Percentiles rank a stretch among this genome's conserved stretches.
phyloP scores from a whole-genome alignment of 2,329 filamentous ascomycete species.

The Aspergillus versicolor region DNA sequence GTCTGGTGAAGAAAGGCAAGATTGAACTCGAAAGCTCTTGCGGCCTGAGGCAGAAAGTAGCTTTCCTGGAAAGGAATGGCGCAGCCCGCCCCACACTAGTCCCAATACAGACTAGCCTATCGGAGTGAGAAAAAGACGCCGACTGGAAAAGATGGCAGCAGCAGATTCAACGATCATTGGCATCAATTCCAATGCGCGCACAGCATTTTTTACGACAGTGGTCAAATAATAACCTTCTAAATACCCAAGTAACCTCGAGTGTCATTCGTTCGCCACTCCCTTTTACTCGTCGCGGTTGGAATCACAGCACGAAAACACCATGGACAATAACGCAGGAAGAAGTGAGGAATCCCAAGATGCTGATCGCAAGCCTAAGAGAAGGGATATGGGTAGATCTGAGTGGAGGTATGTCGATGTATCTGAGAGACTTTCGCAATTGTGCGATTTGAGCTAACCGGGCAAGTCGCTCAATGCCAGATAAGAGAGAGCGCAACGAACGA shows the following conservation, averaged over 20 bases:
- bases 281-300: background rate
- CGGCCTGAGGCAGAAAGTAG: slow-evolving; percentile 1
- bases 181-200: slow-evolving; percentile 23
- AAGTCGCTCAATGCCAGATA: slow-evolving; percentile 54
- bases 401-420: slow-evolving; percentile 55
- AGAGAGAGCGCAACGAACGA: slow-evolving; percentile 52
- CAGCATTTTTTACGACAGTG: slow-evolving; percentile 20
- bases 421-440: background rate
- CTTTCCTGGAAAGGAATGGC: background rate
- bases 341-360: slow-evolving; percentile 28
- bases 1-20: background rate
- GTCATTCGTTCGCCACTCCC: background rate
- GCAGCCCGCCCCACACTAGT: background rate
- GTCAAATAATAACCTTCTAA: slow-evolving; percentile 12
- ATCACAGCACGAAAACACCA: slow-evolving; percentile 15
- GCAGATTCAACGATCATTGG: background rate
- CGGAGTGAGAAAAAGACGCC: background rate
- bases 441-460: slow-evolving; percentile 47
- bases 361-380: slow-evolving; percentile 56
- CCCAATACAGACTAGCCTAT: background rate
- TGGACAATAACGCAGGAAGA: slow-evolving; percentile 37
- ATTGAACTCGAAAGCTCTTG: background rate
- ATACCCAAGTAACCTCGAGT: background rate
- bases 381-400: slow-evolving; percentile 65
- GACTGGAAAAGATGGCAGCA: slow-evolving; percentile 12